Percentiles rank a stretch among this genome's conserved stretches.
Conservation (phyloP, 129 eudicot species). For the Smallanthus sonchifolius region DNA sequence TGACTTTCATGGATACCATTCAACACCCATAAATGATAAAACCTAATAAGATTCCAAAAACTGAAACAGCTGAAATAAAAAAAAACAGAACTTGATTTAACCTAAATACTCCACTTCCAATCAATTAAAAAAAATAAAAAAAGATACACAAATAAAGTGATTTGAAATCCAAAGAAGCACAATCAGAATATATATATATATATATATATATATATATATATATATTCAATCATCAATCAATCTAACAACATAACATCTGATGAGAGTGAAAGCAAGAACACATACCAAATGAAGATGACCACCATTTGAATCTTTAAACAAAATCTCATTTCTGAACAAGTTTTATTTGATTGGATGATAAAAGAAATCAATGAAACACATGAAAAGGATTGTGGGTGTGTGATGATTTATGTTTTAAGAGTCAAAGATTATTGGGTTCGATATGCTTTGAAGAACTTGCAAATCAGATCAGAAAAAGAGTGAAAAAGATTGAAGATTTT, state of each 20-base stretch:
- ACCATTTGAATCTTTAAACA: conserved; percentile 44
- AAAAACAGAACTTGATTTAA: conserved; percentile 12
- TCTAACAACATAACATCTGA: conserved; percentile 10
- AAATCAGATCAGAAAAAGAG: conserved; percentile 43
- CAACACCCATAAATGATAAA: conserved; percentile 9
- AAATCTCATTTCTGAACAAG: conserved; percentile 30
- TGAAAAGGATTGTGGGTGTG: conserved; percentile 14
- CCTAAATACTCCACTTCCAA: conserved; percentile 2
- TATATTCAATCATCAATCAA: conserved; percentile 19
- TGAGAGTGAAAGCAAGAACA: background rate
- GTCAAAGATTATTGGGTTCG: conserved; percentile 36
- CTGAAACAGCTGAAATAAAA: conserved; percentile 20
- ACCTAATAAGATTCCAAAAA: conserved; percentile 11
- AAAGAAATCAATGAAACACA: conserved; percentile 27
- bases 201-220: too few species aligned
- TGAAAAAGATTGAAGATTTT: conserved; percentile 20
- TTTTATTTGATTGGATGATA: conserved; percentile 13
- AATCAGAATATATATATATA: background rate
- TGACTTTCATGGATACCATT: background rate
- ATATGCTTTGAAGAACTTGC: conserved; percentile 36
- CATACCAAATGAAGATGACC: conserved; percentile 60
- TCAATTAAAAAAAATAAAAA: background rate
- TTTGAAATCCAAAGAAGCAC: background rate
- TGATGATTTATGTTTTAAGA: background rate
- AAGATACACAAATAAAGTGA: conserved; percentile 7